Conservation (phyloP, 805 yeast genomes). For the Saccharomycopsis sp. region DNA sequence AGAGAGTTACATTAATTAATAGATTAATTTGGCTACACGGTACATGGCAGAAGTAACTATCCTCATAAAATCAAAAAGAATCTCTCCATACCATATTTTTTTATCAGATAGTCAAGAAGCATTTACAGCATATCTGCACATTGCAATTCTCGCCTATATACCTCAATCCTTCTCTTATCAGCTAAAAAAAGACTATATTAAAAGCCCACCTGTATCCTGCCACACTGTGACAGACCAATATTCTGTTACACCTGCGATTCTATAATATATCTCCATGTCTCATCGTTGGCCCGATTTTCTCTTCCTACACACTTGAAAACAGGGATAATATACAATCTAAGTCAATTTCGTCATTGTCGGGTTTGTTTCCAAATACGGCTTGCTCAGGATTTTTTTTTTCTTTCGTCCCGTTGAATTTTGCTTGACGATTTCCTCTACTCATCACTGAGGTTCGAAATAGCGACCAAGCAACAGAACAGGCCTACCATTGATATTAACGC, state of each 20-base stretch:
- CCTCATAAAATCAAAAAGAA: no score
- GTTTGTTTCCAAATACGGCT: not conserved
- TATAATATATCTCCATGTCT: no score
- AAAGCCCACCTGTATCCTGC: not conserved
- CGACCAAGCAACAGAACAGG: not conserved
- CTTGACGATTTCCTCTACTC: not conserved
- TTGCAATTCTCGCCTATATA: no score
- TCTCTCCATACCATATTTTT: no score
- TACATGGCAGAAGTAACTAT: no score
- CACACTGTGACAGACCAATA: not conserved
- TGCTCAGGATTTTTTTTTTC: not conserved
- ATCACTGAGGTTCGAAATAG: no score
- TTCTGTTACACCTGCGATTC: not conserved
- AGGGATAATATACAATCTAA: not conserved
- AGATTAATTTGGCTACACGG: no score
- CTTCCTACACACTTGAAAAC: not conserved
- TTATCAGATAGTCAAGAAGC: not conserved
- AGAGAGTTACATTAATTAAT: no score
- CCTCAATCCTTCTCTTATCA: not conserved
- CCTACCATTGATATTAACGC: not conserved
- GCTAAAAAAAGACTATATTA: not conserved
- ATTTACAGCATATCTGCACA: not conserved
- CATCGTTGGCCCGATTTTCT: not conserved
- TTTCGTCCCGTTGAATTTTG: not conserved
- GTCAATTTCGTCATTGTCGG: not conserved